phyloP scores from a whole-genome alignment of 257 asterid genomes.

The Solanum infundibuliforme region DNA sequence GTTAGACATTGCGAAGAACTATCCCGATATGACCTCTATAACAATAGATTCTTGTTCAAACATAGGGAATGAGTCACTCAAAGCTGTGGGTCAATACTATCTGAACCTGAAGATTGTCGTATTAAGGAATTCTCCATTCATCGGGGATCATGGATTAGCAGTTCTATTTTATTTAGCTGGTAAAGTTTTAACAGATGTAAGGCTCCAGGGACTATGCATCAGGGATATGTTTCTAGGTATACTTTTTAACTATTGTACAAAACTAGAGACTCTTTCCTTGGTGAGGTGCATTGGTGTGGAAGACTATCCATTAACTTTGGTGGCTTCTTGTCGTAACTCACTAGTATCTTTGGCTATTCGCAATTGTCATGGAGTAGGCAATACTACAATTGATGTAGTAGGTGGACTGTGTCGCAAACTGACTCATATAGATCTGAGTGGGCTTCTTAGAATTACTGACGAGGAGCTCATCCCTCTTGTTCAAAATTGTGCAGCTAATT shows the following conservation, averaged over 20 bases:
- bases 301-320: slow-evolving; percentile 26
- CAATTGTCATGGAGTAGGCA: slow-evolving; percentile 58
- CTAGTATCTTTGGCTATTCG: slow-evolving; percentile 42
- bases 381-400: slow-evolving; percentile 29
- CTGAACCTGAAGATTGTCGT: neutral
- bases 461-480: slow-evolving; percentile 49
- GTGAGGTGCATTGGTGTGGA: slow-evolving; percentile 56
- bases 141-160: slow-evolving; percentile 16
- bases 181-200: slow-evolving; percentile 35
- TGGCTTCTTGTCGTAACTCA: slow-evolving; percentile 21
- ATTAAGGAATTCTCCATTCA: neutral
- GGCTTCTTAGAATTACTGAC: slow-evolving; percentile 42
- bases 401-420: slow-evolving; percentile 50
- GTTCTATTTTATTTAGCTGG: slow-evolving; percentile 44
- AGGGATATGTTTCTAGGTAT: slow-evolving; percentile 14
- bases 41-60: neutral
- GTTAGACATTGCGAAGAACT: neutral
- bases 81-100: neutral
- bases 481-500: slow-evolving; percentile 35
- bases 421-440: slow-evolving; percentile 33
- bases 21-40: neutral
- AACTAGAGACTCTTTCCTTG: slow-evolving; percentile 48
- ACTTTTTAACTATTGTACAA: slow-evolving; percentile 41
- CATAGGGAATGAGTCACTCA: neutral
- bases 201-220: slow-evolving; percentile 24